Base-by-base conservation (phyloP, 2,329 filamentous ascomycete genomes). In the Colletotrichum gloeosporioides region DNA sequence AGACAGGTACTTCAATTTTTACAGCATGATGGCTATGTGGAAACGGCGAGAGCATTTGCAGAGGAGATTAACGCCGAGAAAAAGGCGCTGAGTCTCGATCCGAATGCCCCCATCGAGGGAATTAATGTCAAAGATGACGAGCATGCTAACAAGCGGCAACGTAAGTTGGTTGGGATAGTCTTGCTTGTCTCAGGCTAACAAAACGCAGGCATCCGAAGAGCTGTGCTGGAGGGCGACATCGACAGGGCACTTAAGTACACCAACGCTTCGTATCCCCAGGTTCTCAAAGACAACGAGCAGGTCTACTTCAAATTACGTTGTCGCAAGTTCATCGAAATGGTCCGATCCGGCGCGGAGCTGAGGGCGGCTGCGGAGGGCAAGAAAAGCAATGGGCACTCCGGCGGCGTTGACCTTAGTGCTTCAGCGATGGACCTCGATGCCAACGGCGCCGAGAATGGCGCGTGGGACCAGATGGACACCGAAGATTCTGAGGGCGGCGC, bases 271-370 rank as follows among this genome's bases (percentile, higher is more conserved):
- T 99, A 98, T 80, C 94, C 95, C 7, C 89, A 90, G 29, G 95
- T 99, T 2, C 89, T 99, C 22, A 89, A 92, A 63, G 91, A 95
- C 27, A 95, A 98, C 81, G 92, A 95, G 71, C 92, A 95, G 70
- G 95, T 98, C 18, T 93, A 96, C 82, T 99, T 99, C 85, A 94
- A 93, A 74, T 88, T 99, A 65, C 92, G 94, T 79, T 98, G 96
- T 82, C 93, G 96, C 76, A 98, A 97, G 82, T 98, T 99, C 83
- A 93, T 99, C 77, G 97, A 99, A 84, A 96, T 99, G 93, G 95
- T 98, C 80, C 91, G 94, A 55, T 91, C 90, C 74, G 93, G 93
- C 44, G 92, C 93, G 4, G 94, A 96, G 79, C 84, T 94, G 22
- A 89, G 89, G 80, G 86, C 89, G 44, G 85, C 86, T 9, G 84